These are phyloP conservation scores for Pythium apleroticum DNA, from an alignment of 352 stramenopile species.

Conservation along the genomic window DNA sequence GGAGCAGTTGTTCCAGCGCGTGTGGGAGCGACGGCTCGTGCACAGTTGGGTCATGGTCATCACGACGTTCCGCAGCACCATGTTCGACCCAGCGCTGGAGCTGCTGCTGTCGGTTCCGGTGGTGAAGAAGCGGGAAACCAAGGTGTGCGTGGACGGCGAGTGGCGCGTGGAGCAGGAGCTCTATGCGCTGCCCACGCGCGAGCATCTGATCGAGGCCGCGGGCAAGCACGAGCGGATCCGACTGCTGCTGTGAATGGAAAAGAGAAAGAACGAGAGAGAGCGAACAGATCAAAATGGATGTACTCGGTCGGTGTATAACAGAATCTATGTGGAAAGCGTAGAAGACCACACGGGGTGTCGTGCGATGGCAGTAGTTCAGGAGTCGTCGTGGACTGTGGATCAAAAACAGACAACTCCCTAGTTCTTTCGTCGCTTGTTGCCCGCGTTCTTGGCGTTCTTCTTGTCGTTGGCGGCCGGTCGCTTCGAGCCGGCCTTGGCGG, in stretches of 20 bases:
- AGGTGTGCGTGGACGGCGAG: not conserved
- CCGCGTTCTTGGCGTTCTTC: constrained; percentile 27
- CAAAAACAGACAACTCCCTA: constrained; percentile 4
- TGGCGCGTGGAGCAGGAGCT: constrained; percentile 3
- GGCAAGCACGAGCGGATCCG: constrained; percentile 17
- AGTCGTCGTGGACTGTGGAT: not conserved
- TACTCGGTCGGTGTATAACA: constrained; percentile 19
- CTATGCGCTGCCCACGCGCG: constrained; percentile 11
- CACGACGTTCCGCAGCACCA: constrained; percentile 1
- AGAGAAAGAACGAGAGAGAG: not conserved
- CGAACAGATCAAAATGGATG: constrained; percentile 7
- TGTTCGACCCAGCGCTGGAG: constrained; percentile 22
- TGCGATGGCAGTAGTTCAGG: not conserved
- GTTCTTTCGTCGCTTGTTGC: constrained; percentile 34
- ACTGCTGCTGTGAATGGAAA: constrained; percentile 14
- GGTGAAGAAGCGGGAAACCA: constrained; percentile 12
- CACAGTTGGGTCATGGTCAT: constrained; percentile 26
- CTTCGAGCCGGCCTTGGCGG: constrained; percentile 35
- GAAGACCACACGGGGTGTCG: not conserved
- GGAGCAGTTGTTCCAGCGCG: constrained; percentile 15
- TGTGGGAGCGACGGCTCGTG: constrained; percentile 11
- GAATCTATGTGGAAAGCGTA: constrained; percentile 17
- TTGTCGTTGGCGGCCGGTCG: constrained; percentile 24
- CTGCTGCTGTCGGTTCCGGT: constrained; percentile 21
- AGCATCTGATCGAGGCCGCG: constrained; percentile 19